Evolutionary conservation across 225 moss, liverwort and hornwort species (phyloP), one percentile per base, ranked within the genome.

Genomic region (Sphagnum contortum): DNA sequence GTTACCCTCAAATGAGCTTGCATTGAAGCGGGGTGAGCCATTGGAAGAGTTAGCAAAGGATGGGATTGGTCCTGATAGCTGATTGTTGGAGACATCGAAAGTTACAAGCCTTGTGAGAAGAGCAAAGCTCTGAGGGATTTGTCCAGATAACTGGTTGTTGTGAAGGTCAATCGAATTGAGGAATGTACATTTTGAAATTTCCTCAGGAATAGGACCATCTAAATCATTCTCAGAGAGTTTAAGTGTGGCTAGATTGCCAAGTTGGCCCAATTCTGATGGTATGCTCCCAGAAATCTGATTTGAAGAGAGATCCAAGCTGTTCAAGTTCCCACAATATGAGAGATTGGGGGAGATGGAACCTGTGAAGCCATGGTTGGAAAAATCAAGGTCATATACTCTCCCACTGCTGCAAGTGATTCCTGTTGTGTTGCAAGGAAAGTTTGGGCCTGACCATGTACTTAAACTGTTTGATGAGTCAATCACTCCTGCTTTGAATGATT

Each of bases 51-150:
- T 94, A 14, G 87, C 74, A 10, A 94, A 82, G 0, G 76, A 9
- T 2, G 94, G 94, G 48, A 94, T 83, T 0, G 79, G 76, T 4
- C 94, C 94, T 3, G 78, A 64, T 3, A 94, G 87, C 3, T 87
- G 48, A 56, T 94, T 94, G 70, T 85, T 5, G 2, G 91, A 85
- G 6, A 94, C 87, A 57, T 94, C 94, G 9, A 94, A 94, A 8
- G 50, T 71, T 48, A 59, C 65, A 45, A 94, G 83, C 74, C 81
- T 94, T 66, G 74, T 73, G 4, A 94, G 77, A 3, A 58, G 68
- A 53, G 75, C 85, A n/a, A 91, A 69, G 9, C 54, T 80, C 5
- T 48, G 12, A 0, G 94, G 91, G 2, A 94, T 78, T 12, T 68
- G 55, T 0, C 91, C 94, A 0, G 72, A 78, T 62, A 94, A 72